Evolutionary conservation across 352 stramenopile species (phyloP).

Genomic region (Phytophthora europaea): DNA sequence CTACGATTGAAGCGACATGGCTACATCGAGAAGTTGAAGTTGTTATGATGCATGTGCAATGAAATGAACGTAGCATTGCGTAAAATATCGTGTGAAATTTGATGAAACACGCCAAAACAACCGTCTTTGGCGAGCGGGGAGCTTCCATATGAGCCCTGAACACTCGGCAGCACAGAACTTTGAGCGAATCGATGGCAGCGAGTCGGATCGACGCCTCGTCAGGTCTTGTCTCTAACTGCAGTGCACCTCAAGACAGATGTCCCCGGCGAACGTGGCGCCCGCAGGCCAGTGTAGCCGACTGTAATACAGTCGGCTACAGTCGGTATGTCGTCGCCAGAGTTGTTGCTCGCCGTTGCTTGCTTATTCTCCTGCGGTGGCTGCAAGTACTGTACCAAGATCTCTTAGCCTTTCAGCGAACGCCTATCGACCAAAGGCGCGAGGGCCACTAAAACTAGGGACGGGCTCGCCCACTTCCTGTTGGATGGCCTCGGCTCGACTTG

Average conservation of each 20-base stretch:
- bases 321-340: slow-evolving; percentile 13
- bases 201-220: slow-evolving; percentile 14
- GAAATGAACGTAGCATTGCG: not conserved
- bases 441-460: slow-evolving; percentile 19
- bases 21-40: slow-evolving; percentile 39
- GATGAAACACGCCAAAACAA: not conserved
- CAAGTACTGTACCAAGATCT: not conserved
- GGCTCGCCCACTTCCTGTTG: slow-evolving; percentile 18
- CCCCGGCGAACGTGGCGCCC: slow-evolving; percentile 21
- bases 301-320: no score
- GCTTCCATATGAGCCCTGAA: not conserved
- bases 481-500: slow-evolving; percentile 11
- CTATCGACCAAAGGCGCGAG: slow-evolving; percentile 1
- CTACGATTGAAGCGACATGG: slow-evolving; percentile 74
- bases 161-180: not conserved
- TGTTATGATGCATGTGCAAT: slow-evolving; percentile 20
- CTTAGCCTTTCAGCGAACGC: not conserved
- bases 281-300: not conserved
- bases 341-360: slow-evolving; percentile 11
- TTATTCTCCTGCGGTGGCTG: not conserved
- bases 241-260: slow-evolving; percentile 34
- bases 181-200: not conserved
- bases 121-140: not conserved
- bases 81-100: not conserved
- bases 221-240: slow-evolving; percentile 21